Evolutionary conservation across 169 alveolate species (phyloP).

Genomic region (Hepatocystis sp.): DNA sequence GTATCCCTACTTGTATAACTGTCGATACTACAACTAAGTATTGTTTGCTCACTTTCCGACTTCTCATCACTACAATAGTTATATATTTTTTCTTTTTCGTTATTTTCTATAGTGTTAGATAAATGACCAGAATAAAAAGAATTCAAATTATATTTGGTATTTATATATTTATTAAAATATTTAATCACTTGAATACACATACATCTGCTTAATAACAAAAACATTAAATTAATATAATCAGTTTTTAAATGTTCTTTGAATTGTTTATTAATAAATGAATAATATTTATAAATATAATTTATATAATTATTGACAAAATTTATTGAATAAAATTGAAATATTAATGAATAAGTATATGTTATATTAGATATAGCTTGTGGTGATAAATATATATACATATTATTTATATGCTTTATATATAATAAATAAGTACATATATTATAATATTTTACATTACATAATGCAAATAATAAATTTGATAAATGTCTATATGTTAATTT

Average conservation of each 20-base stretch:
- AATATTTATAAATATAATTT: constrained; percentile 52
- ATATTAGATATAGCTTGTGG: constrained; percentile 61
- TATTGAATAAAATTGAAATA: constrained; percentile 44
- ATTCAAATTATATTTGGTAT: constrained; percentile 8
- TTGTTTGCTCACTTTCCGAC: background rate
- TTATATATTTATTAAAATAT: background rate
- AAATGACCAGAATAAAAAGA: constrained; percentile 35
- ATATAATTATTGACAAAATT: constrained; percentile 48
- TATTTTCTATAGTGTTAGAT: constrained; percentile 26
- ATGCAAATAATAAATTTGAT: constrained; percentile 43
- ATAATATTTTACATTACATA: constrained; percentile 60
- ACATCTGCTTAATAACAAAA: constrained; percentile 42
- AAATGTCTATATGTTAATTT: constrained; percentile 61
- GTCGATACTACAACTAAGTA: background rate
- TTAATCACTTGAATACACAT: constrained; percentile 24
- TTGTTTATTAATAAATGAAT: constrained; percentile 1
- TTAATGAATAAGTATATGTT: constrained; percentile 27
- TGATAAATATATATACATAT: constrained; percentile 46
- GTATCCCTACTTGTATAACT: too few relatives aligned
- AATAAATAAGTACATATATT: constrained; percentile 36
- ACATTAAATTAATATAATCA: constrained; percentile 50
- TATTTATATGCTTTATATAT: constrained; percentile 39
- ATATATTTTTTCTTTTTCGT: constrained; percentile 41
- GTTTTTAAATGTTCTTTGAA: background rate
- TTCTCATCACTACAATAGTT: background rate